Evolutionary conservation across 2,329 filamentous ascomycete species (phyloP).

Genomic region (Lachnellula subtilissima): DNA sequence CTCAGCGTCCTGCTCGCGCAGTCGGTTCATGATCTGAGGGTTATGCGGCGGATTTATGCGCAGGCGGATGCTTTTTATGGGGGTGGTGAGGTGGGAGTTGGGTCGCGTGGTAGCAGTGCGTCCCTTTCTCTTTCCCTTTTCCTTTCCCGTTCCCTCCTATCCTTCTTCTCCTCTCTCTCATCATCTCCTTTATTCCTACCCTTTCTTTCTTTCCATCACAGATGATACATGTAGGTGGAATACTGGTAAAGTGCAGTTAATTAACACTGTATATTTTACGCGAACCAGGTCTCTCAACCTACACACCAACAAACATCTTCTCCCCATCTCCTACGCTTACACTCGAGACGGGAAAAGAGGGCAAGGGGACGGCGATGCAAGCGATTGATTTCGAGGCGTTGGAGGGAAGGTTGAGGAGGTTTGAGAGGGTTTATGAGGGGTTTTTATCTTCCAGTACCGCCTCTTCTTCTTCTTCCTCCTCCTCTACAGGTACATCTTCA

Average conservation of each 20-base stretch:
- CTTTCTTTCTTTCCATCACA: neutral
- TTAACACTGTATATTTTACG: too few species aligned
- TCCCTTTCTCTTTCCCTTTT: too few species aligned
- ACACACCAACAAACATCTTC: too few species aligned
- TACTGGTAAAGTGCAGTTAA: neutral
- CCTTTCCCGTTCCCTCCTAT: too few species aligned
- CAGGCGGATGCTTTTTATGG: too few species aligned
- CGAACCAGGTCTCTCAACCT: too few species aligned
- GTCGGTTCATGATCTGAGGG: slow-evolving; percentile 1
- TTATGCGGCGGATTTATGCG: too few species aligned
- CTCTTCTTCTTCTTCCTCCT: neutral
- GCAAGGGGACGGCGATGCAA: neutral
- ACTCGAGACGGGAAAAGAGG: neutral
- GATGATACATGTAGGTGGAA: too few species aligned
- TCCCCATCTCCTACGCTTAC: neutral
- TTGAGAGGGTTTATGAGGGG: slow-evolving; percentile 15
- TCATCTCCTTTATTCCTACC: neutral
- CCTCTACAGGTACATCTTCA: neutral
- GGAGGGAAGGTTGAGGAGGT: slow-evolving; percentile 9
- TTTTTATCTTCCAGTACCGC: neutral
- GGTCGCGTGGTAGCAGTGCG: too few species aligned
- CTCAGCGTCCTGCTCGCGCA: slow-evolving; percentile 7
- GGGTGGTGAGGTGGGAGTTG: too few species aligned
- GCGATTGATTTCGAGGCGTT: slow-evolving; percentile 13
- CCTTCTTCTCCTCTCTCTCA: neutral